Evolutionary conservation across 2,329 filamentous ascomycete genomes (phyloP).

Genomic region (Hypoxylon sp.): DNA sequence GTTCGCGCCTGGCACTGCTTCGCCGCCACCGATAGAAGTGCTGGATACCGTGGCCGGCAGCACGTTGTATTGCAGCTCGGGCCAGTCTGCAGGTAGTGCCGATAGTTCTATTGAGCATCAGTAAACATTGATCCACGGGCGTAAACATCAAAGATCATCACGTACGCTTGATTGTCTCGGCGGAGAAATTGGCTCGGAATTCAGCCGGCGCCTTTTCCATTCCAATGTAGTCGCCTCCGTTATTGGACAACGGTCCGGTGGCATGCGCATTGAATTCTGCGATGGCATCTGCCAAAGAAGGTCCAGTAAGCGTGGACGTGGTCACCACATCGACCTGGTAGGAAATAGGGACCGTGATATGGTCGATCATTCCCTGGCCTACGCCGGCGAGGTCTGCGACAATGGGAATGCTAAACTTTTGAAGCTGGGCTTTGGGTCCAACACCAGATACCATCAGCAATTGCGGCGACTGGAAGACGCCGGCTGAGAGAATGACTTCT

Average conservation of each 20-base stretch:
- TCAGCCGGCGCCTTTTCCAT: constrained; percentile 51
- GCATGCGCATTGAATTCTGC: constrained; percentile 4
- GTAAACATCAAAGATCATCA: neutral
- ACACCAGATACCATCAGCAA: constrained; percentile 59
- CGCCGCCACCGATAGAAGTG: constrained; percentile 4
- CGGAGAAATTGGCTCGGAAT: constrained; percentile 36
- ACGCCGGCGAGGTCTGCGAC: constrained; percentile 70
- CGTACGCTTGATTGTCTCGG: constrained; percentile 29
- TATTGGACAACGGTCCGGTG: neutral
- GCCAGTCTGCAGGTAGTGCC: constrained; percentile 54
- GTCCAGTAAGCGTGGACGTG: constrained; percentile 34
- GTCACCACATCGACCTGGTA: constrained; percentile 54
- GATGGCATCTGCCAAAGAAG: neutral
- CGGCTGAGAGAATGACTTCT: constrained; percentile 59
- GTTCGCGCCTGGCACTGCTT: constrained; percentile 42
- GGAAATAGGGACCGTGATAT: constrained; percentile 53
- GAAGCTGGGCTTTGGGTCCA: constrained; percentile 53
- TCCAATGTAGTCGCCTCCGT: constrained; percentile 34
- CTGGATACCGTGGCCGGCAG: constrained; percentile 23
- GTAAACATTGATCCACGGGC: too few species aligned
- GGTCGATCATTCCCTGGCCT: constrained; percentile 72
- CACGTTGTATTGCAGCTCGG: constrained; percentile 52
- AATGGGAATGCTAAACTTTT: constrained; percentile 62
- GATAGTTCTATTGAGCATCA: constrained; percentile 32
- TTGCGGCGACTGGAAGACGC: constrained; percentile 58